Evolutionary conservation across 2,329 filamentous ascomycete genomes (phyloP).

Genomic region (Apiospora pterosperma): DNA sequence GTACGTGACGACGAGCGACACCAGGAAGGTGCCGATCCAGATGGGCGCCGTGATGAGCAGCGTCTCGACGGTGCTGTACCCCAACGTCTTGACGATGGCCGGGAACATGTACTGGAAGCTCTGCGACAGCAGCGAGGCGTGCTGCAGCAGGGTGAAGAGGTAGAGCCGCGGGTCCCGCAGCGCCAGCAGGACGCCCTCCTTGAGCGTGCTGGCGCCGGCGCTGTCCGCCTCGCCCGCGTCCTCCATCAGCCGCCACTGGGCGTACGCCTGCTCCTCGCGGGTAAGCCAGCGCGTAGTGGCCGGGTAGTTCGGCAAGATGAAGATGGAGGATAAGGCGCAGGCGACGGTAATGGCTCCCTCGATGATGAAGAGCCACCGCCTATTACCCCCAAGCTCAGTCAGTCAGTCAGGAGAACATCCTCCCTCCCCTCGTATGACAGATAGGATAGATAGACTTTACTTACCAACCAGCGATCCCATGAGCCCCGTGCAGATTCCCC

Average conservation of each 20-base stretch:
- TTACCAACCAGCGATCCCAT: slow-evolving; percentile 35
- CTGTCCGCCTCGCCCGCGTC: slow-evolving; percentile 45
- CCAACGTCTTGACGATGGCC: slow-evolving; percentile 58
- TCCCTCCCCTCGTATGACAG: too few species aligned
- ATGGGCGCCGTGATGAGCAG: slow-evolving; percentile 56
- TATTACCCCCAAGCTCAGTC: slow-evolving; percentile 16
- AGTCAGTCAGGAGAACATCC: not conserved
- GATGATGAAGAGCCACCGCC: slow-evolving; percentile 30
- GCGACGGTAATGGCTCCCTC: slow-evolving; percentile 38
- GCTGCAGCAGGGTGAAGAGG: slow-evolving; percentile 52
- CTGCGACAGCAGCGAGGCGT: slow-evolving; percentile 47
- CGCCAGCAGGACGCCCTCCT: slow-evolving; percentile 44
- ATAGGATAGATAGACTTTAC: not conserved
- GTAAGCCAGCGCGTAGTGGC: slow-evolving; percentile 49
- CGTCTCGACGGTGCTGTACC: slow-evolving; percentile 51
- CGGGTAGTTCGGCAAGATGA: slow-evolving; percentile 50
- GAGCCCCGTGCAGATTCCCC: slow-evolving; percentile 33
- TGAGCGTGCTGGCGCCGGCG: slow-evolving; percentile 33
- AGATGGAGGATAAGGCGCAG: slow-evolving; percentile 27
- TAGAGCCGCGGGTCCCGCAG: slow-evolving; percentile 48
- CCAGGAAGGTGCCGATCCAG: slow-evolving; percentile 50
- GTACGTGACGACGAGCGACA: slow-evolving; percentile 52
- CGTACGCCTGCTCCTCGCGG: slow-evolving; percentile 48
- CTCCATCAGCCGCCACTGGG: slow-evolving; percentile 46
- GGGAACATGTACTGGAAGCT: slow-evolving; percentile 66